phyloP scores from a whole-genome alignment of 2,329 filamentous ascomycete genomes.

The Fusarium sambucinum region DNA sequence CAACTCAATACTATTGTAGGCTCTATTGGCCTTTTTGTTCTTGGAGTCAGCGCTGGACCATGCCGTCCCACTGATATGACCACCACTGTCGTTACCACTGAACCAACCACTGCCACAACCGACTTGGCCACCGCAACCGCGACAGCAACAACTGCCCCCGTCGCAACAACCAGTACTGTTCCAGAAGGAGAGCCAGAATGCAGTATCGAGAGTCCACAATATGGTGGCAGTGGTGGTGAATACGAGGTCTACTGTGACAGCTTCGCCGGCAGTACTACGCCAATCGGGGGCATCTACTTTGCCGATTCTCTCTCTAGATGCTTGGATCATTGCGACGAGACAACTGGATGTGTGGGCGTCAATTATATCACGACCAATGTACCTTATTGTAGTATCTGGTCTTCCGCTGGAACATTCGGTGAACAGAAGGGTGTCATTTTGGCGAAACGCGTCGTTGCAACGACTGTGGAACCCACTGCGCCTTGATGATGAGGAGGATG shows the following conservation, averaged over 20 bases:
- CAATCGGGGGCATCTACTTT: background rate
- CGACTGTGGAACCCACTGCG: background rate
- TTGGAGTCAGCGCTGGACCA: background rate
- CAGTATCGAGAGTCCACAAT: background rate
- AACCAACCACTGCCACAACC: background rate
- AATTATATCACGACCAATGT: background rate
- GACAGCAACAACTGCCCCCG: background rate
- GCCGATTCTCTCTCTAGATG: background rate
- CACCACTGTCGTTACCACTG: background rate
- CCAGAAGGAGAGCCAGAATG: background rate
- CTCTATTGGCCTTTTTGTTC: background rate
- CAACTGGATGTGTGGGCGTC: background rate
- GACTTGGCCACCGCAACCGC: background rate
- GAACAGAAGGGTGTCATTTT: accelerated
- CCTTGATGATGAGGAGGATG: background rate
- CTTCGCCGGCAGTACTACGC: background rate
- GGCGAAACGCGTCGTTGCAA: background rate
- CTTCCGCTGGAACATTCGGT: background rate
- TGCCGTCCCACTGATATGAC: background rate
- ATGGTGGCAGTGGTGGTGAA: background rate
- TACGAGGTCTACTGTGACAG: background rate
- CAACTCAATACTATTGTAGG: background rate
- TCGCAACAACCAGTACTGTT: background rate
- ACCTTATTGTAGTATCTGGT: background rate
- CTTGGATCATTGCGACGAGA: background rate